These are phyloP conservation scores for Endothia cerciana DNA, from an alignment of 2,329 filamentous ascomycete genomes.

Conservation along the genomic window DNA sequence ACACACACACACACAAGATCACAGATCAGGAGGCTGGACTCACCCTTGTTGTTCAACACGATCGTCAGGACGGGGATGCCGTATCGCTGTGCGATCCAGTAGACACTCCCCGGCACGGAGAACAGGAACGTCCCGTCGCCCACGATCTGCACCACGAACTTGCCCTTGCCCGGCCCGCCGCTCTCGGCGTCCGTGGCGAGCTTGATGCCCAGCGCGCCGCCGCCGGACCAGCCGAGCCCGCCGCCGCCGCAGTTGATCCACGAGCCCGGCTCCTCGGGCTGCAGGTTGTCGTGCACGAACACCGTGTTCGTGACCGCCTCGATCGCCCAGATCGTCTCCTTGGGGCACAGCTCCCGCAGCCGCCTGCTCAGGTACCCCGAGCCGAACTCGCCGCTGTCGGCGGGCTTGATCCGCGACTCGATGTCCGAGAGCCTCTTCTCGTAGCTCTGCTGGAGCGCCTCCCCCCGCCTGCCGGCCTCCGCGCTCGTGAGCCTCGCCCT, in stretches of 20 bases:
- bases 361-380: conserved; percentile 49
- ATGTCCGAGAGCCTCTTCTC: conserved; percentile 63
- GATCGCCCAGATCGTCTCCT: conserved; percentile 69
- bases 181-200: conserved; percentile 47
- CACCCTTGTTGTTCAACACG: conserved; percentile 56
- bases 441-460: conserved; percentile 61
- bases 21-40: conserved; percentile 29
- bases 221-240: conserved; percentile 58
- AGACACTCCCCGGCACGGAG: conserved; percentile 51
- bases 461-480: conserved; percentile 49
- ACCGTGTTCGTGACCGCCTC: conserved; percentile 74
- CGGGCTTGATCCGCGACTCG: conserved; percentile 57
- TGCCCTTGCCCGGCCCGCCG: conserved; percentile 44
- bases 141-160: conserved; percentile 53
- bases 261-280: conserved; percentile 56
- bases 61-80: conserved; percentile 52
- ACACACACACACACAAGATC: no score
- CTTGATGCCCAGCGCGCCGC: conserved; percentile 55
- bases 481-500: conserved; percentile 45
- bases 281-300: conserved; percentile 70
- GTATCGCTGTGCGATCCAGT: conserved; percentile 54
- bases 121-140: conserved; percentile 56
- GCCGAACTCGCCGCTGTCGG: conserved; percentile 64
- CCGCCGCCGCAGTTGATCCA: conserved; percentile 60
- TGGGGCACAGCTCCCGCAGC: conserved; percentile 43